phyloP scores from a whole-genome alignment of 495 filamentous ascomycete species.

The Gamarada debralockiae region DNA sequence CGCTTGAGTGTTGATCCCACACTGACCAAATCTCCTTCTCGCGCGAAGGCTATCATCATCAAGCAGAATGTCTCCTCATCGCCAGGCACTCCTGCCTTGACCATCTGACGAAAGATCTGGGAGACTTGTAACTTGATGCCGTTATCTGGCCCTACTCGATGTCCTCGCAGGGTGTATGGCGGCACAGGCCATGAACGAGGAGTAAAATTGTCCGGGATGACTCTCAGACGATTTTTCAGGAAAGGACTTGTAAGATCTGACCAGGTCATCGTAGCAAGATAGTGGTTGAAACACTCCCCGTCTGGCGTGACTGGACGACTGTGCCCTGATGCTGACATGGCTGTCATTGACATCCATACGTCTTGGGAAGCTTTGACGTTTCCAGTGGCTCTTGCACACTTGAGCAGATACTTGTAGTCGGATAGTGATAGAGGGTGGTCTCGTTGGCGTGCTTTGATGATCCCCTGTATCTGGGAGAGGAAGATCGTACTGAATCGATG shows the following conservation, averaged over 20 bases:
- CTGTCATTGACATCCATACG: conserved; percentile 47
- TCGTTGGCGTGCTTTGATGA: conserved; percentile 33
- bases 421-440: conserved; percentile 31
- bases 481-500: conserved; percentile 29
- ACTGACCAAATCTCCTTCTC: conserved; percentile 47
- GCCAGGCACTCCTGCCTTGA: conserved; percentile 34
- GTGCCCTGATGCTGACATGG: conserved; percentile 3
- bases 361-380: conserved; percentile 39
- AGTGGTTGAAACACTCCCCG: conserved; percentile 54
- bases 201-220: conserved; percentile 33
- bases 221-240: conserved; percentile 37
- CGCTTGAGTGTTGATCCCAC: conserved; percentile 46
- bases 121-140: conserved; percentile 14
- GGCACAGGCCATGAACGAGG: conserved; percentile 23
- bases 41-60: conserved; percentile 50
- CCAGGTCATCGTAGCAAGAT: conserved; percentile 46
- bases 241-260: conserved; percentile 25
- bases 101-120: conserved; percentile 48
- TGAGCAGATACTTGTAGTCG: conserved; percentile 55
- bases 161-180: conserved; percentile 4
- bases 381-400: conserved; percentile 47
- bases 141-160: not conserved
- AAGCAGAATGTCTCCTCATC: conserved; percentile 55
- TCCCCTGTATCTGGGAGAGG: conserved; percentile 30
- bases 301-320: conserved; percentile 23